Base-by-base conservation (phyloP, 495 filamentous ascomycete species). In the Aspergillus avenaceus region DNA sequence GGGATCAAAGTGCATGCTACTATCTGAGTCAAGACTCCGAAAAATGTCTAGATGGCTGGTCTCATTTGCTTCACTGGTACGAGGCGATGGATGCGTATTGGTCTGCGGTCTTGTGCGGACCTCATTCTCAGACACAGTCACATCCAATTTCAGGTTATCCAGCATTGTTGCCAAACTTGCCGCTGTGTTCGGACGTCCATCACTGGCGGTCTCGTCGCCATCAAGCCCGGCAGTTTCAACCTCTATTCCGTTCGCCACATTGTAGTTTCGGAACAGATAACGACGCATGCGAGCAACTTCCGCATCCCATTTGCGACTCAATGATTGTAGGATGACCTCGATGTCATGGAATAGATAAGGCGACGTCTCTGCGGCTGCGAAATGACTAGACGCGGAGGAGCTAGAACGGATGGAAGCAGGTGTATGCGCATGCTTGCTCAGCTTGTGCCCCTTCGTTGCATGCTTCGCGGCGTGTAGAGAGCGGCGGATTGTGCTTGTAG, bases 221-320 rank as follows among this genome's bases (percentile, higher is more conserved):
- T 51, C 56, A 37, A 26, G 4, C 1, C 12, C 50, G 37, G 44
- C 19, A 8, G 28, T 44, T 26, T 18, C 45, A 7, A 61, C 64
- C 12, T 62, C 59, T 25, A 72, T 50, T 9, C 76, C 77, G 37
- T 81, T 63, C 1, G 73, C 72, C 11, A 85, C 53, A 40, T 81
- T 76, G 58, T 75, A 80, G 59, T 88, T 89, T 9, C 85, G 77
- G 24, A 71, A 66, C 14, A 88, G 73, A 53, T 83, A 86, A 44
- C 74, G 66, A 14, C 74, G 67, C 26, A 87, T 59, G 22, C 82
- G 76, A 27, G 68, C 66, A 18, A 77, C 67, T 59, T 88, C 82
- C 5, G 66, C 60, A 24, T 83, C 77, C 85, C 85, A 89, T 59
- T 79, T 82, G 16, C 76, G 74, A 38, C 76, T 74, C 28, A 89